Evolutionary conservation across 23 red algal genomes (phyloP).

Genomic region (Chondrus crispus): DNA sequence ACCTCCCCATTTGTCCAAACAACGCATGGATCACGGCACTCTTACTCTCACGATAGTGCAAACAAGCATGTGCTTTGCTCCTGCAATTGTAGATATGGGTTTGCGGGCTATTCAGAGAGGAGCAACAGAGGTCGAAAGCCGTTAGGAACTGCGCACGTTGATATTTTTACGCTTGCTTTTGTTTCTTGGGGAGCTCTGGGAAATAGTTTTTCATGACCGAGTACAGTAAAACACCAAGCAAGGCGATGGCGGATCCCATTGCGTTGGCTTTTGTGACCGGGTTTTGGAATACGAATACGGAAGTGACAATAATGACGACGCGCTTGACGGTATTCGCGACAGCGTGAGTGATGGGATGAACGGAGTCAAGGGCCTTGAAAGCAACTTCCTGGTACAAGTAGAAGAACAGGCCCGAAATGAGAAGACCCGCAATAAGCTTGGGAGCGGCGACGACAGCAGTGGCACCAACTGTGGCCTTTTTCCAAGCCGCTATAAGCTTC

Average conservation of each 20-base stretch:
- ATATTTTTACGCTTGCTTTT: background rate
- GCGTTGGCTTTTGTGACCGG: slow-evolving; percentile 67
- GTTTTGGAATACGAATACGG: slow-evolving; percentile 90
- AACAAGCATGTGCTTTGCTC: no score
- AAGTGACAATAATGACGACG: slow-evolving; percentile 90
- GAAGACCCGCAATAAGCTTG: slow-evolving; percentile 62
- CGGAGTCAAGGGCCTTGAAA: slow-evolving; percentile 82
- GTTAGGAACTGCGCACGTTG: no score
- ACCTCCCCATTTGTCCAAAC: no score
- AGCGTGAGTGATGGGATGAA: slow-evolving; percentile 92
- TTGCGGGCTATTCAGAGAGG: no score
- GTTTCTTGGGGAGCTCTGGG: slow-evolving; percentile 56
- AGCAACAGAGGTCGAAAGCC: no score
- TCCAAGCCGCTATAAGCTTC: slow-evolving; percentile 74
- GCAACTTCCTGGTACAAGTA: slow-evolving; percentile 96
- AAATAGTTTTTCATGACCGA: slow-evolving; percentile 96
- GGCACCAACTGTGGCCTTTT: slow-evolving; percentile 74
- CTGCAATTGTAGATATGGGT: no score
- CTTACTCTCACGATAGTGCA: no score
- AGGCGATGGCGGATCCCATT: slow-evolving; percentile 82
- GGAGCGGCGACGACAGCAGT: slow-evolving; percentile 75
- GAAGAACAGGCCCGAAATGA: slow-evolving; percentile 90
- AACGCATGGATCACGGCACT: no score
- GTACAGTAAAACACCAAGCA: slow-evolving; percentile 89
- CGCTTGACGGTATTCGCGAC: slow-evolving; percentile 98